Evolutionary conservation across 371 early-diverging fungal species (phyloP).

Genomic region (Rhizomucor miehei): DNA sequence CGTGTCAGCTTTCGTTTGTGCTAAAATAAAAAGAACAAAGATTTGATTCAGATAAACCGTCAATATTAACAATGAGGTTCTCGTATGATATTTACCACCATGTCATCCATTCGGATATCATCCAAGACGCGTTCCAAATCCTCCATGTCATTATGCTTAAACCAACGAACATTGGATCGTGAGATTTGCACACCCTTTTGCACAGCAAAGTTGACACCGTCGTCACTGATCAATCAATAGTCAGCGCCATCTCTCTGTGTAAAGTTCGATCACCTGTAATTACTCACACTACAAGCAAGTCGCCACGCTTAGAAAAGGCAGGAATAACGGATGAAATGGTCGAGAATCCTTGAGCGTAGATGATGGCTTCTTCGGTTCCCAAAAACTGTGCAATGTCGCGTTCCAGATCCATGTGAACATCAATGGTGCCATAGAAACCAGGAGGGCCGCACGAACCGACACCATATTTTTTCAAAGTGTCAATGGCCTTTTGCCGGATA

Average conservation of each 20-base stretch:
- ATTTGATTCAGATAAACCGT: too few species aligned
- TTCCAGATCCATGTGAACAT: conserved; percentile 98
- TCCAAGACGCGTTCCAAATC: conserved; percentile 89
- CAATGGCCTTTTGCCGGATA: conserved; percentile 83
- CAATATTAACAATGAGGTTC: too few species aligned
- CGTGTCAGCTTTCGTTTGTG: conserved; percentile 82
- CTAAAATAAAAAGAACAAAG: conserved; percentile 15
- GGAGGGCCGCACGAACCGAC: conserved; percentile 99
- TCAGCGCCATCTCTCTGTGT: too few species aligned
- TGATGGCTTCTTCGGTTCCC: conserved; percentile 90
- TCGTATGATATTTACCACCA: conserved; percentile 8
- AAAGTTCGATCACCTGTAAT: neutral
- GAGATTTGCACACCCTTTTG: conserved; percentile 93
- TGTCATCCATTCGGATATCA: conserved; percentile 64
- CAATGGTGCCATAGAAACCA: conserved; percentile 99
- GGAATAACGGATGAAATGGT: conserved; percentile 95
- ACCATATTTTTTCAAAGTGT: conserved; percentile 93
- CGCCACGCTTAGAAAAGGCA: conserved; percentile 97
- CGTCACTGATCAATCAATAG: conserved; percentile 77
- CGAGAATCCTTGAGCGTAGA: conserved; percentile 98
- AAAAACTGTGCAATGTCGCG: conserved; percentile 85
- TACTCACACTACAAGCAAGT: conserved; percentile 85
- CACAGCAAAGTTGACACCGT: conserved; percentile 83
- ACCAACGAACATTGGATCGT: conserved; percentile 84
- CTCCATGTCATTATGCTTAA: conserved; percentile 93